Percentiles rank a stretch among this genome's conserved stretches.
These are phyloP conservation scores for Euphorbia celastroides DNA, from an alignment of 441 rosid species.

Conservation along the genomic window DNA sequence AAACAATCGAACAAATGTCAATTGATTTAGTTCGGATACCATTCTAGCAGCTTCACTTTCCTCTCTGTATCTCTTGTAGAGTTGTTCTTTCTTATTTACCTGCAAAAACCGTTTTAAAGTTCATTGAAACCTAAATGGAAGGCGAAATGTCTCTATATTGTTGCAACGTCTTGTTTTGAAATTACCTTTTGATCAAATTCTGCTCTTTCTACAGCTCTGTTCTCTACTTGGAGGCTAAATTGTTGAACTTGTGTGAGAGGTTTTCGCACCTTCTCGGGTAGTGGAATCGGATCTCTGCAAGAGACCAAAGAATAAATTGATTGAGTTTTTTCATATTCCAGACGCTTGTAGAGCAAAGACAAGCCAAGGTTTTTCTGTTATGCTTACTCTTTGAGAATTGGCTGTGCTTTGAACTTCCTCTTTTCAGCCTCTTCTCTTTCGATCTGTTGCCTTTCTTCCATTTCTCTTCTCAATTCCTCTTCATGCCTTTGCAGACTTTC, in stretches of 20 bases:
- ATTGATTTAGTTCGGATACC: constrained; percentile 34
- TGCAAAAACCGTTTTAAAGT: constrained; percentile 21
- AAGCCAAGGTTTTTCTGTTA: no score
- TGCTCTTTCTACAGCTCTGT: constrained; percentile 73
- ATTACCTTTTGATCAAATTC: constrained; percentile 85
- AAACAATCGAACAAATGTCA: background rate
- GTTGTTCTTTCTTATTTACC: constrained; percentile 83
- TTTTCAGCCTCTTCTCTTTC: constrained; percentile 71
- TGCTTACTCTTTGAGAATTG: constrained; percentile 69
- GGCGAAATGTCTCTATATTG: background rate
- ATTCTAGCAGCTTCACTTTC: constrained; percentile 78
- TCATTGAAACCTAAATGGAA: background rate
- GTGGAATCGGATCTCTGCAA: constrained; percentile 81
- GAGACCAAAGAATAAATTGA: background rate
- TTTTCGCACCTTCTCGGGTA: constrained; percentile 77
- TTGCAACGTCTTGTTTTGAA: background rate
- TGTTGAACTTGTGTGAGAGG: constrained; percentile 82
- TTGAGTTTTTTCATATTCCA: no score
- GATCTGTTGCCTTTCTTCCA: constrained; percentile 63
- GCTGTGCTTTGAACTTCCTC: constrained; percentile 79
- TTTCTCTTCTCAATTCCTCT: constrained; percentile 77
- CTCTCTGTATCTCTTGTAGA: constrained; percentile 88
- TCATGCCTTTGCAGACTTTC: constrained; percentile 87
- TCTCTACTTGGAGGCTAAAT: constrained; percentile 64
- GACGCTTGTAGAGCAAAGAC: background rate